Evolutionary conservation across 306 rosid species (phyloP), one percentile per base, ranked within the genome.

Genomic region (Fragaria nilgerrensis): DNA sequence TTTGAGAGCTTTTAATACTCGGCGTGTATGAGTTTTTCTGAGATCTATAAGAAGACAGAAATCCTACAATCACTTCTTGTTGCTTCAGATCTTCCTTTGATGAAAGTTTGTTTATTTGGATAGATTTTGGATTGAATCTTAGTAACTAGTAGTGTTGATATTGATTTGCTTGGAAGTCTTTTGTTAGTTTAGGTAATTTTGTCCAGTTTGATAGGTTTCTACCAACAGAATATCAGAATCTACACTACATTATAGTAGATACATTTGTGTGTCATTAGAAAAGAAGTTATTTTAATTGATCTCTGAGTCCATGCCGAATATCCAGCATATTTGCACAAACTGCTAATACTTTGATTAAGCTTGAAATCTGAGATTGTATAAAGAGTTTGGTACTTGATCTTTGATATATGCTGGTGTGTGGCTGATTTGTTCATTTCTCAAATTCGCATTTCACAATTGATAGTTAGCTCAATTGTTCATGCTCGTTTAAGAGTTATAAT

Each of bases 21-120:
- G 47, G 47, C 13, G 13, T 43, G 47, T 43, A 43, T 49, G 53
- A 32, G 13, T 72, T 48, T 23, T 79, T 59, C 37, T 73, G 77
- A 84, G 92, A 87, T 91, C 89, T 78, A 45, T 66, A 36, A 27
- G 68, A 29, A 41, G 72, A 48, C 71, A 45, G 22, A 29, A 25
- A 39, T 75, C 45, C 27, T 29, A 0, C 34, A 44, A 47, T 62
- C 45, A 55, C 65, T 72, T 70, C 70, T 73, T 69, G 52, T 69
- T 79, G 68, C 50, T 49, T 76, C 79, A 89, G 97, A 91, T 89
- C 94, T 85, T 78, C 74, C 56, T 20, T 68, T 50, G 66, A 39
- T 76, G 74, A 43, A 49, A 49, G n/a, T 23, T 74, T 65, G 55
- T 78, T 61, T 29, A n/a, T 43, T 22, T 52, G 45, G 70, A 17